Percentiles rank a stretch among this genome's conserved stretches.
Conservation (phyloP, 495 filamentous ascomycete species). For the Zalerion maritima region DNA sequence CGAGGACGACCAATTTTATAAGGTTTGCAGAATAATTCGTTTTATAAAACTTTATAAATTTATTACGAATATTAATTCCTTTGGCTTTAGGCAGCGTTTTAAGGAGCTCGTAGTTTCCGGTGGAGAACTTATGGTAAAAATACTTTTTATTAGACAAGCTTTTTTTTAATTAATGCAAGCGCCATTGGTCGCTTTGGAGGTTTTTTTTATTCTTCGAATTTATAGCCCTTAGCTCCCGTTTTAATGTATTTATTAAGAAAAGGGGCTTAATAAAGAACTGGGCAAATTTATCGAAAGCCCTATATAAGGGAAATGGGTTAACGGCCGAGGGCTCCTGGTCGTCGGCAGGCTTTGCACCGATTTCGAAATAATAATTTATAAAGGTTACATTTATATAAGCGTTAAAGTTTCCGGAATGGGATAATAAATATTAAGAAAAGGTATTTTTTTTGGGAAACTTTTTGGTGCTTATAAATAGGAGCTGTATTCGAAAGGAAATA, state of each 20-base stretch:
- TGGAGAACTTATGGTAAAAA: constrained; percentile 93
- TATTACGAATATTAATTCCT: constrained; percentile 77
- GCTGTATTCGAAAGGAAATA: constrained; percentile 29
- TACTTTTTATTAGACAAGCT: constrained; percentile 78
- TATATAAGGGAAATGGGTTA: constrained; percentile 64
- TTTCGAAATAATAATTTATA: constrained; percentile 97
- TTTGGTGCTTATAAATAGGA: constrained; percentile 97
- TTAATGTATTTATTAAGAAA: constrained; percentile 77
- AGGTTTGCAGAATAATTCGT: constrained; percentile 88
- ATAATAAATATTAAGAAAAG: constrained; percentile 82
- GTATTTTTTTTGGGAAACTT: constrained; percentile 97
- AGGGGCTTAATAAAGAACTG: constrained; percentile 94
- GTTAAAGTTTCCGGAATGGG: constrained; percentile 83
- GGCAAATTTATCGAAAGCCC: constrained; percentile 86
- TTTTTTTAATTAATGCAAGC: constrained; percentile 82
- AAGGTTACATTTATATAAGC: constrained; percentile 87
- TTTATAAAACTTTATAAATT: constrained; percentile 88
- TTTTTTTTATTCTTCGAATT: constrained; percentile 99
- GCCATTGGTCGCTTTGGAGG: constrained; percentile 88
- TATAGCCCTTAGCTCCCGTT: constrained; percentile 82
- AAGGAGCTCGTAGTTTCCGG: constrained; percentile 79
- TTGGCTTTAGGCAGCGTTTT: constrained; percentile 68
- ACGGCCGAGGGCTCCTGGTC: constrained; percentile 34
- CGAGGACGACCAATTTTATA: constrained; percentile 90
- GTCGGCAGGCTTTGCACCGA: constrained; percentile 55